Evolutionary conservation across 108 stramenopile genomes (phyloP).

Genomic region (Chaetoceros tenuissimus): DNA sequence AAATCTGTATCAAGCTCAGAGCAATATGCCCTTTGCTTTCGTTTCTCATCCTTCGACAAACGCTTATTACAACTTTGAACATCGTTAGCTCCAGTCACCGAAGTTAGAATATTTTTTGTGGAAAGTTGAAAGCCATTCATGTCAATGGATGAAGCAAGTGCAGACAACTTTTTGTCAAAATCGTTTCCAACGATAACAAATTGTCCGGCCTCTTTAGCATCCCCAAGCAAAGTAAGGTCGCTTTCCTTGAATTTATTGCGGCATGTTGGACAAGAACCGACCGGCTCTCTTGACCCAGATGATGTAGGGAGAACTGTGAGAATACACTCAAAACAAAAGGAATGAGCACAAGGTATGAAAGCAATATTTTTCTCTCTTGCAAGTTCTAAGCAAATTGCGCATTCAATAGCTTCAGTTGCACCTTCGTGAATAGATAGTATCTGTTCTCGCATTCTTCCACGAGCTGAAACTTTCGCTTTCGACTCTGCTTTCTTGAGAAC

Average conservation of each 20-base stretch:
- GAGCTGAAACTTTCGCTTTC: too few species aligned
- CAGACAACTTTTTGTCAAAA: conserved; percentile 2
- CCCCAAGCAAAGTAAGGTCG: conserved; percentile 14
- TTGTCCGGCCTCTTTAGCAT: conserved; percentile 10
- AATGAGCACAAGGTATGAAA: conserved; percentile 25
- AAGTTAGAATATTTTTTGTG: conserved; percentile 3
- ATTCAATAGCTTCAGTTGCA: too few species aligned
- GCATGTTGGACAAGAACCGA: conserved; percentile 8
- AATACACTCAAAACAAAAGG: conserved; percentile 15
- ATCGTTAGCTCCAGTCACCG: too few species aligned
- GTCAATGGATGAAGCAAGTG: not conserved
- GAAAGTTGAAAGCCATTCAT: conserved; percentile 13
- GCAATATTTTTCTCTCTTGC: too few species aligned
- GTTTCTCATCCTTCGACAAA: too few species aligned
- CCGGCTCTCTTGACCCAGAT: conserved; percentile 8
- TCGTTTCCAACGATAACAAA: not conserved
- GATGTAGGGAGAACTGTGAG: conserved; percentile 7
- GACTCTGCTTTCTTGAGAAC: too few species aligned
- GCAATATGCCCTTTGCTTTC: too few species aligned
- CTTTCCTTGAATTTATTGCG: conserved; percentile 3
- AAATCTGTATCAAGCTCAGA: too few species aligned
- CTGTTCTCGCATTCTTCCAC: too few species aligned
- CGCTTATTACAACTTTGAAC: too few species aligned
- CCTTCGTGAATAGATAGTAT: too few species aligned
- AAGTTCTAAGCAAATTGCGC: too few species aligned